Evolutionary conservation across 2,329 filamentous ascomycete genomes (phyloP), one percentile per base, ranked within the genome.

Genomic region (Fusarium acutatum): DNA sequence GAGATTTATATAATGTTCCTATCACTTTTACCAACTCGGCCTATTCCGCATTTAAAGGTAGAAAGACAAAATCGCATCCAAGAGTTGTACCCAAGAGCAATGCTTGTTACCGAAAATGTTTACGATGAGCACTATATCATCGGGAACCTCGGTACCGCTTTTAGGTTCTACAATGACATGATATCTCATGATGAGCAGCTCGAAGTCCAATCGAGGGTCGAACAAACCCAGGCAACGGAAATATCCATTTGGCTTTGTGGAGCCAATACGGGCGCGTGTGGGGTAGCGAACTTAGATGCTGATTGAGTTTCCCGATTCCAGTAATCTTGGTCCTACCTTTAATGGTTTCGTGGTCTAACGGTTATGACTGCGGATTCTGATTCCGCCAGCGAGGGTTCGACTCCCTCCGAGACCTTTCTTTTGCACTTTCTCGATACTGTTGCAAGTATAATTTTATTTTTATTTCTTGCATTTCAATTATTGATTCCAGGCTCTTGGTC

Each of bases 321-420:
- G 24, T 6, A 54, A 30, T 41, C 14, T n/a, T 41, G 35, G 50
- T 54, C 50, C 7, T 41, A 54, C 50, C 50, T 41, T 18, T 41
- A 13, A 41, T n/a, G 50, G 50, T 54, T 54, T 54, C 50, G 50
- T 54, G 50, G 50, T 54, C 50, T 54, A 54, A 54, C 50, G 50
- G 50, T 54, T 54, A 54, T 54, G 50, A 54, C 50, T 54, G 50
- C 50, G 50, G 35, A 54, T 54, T 54, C 50, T 54, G 50, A 54
- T 54, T 54, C 50, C 35, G 50, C 50, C 50, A 54, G 50, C 50
- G 50, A 54, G 50, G 50, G 50, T 54, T 54, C 50, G 50, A 54
- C 50, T 54, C 50, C 50, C 50, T 54, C 50, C 50, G 50, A 54
- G 50, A 54, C 50, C 50, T 54, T 40, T 8, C 20, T 54, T 54